Base-by-base conservation (phyloP, 768 basidiomycete species). In the Epithele typhae region DNA sequence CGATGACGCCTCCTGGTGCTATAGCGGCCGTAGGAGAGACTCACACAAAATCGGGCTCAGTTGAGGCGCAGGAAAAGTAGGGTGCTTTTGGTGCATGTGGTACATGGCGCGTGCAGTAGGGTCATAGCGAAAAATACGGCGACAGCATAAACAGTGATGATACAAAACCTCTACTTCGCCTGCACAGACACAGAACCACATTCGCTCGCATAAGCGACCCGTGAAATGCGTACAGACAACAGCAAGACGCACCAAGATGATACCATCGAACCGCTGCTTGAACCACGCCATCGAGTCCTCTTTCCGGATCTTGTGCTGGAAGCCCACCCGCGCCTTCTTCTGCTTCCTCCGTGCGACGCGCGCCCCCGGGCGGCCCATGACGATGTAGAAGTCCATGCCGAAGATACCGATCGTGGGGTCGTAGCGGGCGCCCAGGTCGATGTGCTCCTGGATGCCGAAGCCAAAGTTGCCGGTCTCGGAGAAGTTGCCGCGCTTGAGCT, bases 401-500 rank as follows among this genome's bases (percentile, higher is more conserved):
- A 97, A 97, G 70, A 98, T 97, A 82, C 95, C 95, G 63, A 99
- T 97, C 63, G 80, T 78, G 52, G 95, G 95, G 70, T 99, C 95
- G 74, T 99, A 99, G 64, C 95, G 84, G 61, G 95, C 95, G 64
- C 95, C 95, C 56, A 99, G 76, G 71, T 99, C 95, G 71, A 99
- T 99, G 73, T 99, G 95, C 76, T 96, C 92, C 74, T 95, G 92
- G 65, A 96, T 90, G 67, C 94, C 95, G 72, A 98, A 99, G 58
- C 95, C 95, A 67, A 99, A 99, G 87, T 98, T 97, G 49, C 95
- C 95, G 50, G 92, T 96, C 71, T 92, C 92, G 57, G 92, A 95
- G 75, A 96, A 98, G 84, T 98, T 98, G 69, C 80, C 82, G 71
- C 92, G 89, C 65, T 84, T 82, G 70, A 99, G 74, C 75, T 99